Evolutionary conservation across 2,329 filamentous ascomycete species (phyloP).

Genomic region (Hymenoscyphus fructigenus): DNA sequence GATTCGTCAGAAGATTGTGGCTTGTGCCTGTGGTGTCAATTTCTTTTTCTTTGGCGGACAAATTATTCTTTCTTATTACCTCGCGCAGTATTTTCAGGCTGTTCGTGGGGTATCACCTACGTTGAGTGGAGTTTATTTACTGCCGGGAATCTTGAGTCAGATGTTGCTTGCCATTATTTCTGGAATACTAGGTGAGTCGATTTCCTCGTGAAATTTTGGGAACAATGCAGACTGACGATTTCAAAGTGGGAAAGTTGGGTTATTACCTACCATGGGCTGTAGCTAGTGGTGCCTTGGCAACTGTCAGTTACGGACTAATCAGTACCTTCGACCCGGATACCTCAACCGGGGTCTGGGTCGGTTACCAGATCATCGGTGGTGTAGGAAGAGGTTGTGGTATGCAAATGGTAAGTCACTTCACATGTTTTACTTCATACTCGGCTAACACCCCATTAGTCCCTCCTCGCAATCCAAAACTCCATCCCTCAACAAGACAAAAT

Average conservation of each 20-base stretch:
- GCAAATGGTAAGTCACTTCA: slow-evolving; percentile 25
- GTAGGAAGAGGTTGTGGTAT: slow-evolving; percentile 26
- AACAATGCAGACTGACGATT: slow-evolving; percentile 3
- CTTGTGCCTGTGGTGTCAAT: slow-evolving; percentile 19
- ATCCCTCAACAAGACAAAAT: slow-evolving; percentile 27
- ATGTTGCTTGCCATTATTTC: slow-evolving; percentile 24
- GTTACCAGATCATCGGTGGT: slow-evolving; percentile 32
- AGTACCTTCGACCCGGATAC: slow-evolving; percentile 31
- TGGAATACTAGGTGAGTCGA: slow-evolving; percentile 22
- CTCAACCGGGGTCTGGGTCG: slow-evolving; percentile 26
- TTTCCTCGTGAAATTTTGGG: neutral
- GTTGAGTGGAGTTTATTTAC: slow-evolving; percentile 40
- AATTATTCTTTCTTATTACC: slow-evolving; percentile 41
- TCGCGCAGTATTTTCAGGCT: slow-evolving; percentile 51
- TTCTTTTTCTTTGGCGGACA: slow-evolving; percentile 21
- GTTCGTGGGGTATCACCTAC: slow-evolving; percentile 41
- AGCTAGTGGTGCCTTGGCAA: slow-evolving; percentile 30
- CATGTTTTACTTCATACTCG: neutral
- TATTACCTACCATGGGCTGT: slow-evolving; percentile 39
- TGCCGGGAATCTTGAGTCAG: slow-evolving; percentile 41
- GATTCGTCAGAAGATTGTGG: slow-evolving; percentile 27
- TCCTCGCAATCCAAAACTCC: slow-evolving; percentile 38
- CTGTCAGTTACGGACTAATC: slow-evolving; percentile 38
- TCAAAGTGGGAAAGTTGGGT: slow-evolving; percentile 29
- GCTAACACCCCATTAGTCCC: slow-evolving; percentile 16